phyloP scores from a whole-genome alignment of 139 green algal species.

The Tetradesmus lagerheimii region DNA sequence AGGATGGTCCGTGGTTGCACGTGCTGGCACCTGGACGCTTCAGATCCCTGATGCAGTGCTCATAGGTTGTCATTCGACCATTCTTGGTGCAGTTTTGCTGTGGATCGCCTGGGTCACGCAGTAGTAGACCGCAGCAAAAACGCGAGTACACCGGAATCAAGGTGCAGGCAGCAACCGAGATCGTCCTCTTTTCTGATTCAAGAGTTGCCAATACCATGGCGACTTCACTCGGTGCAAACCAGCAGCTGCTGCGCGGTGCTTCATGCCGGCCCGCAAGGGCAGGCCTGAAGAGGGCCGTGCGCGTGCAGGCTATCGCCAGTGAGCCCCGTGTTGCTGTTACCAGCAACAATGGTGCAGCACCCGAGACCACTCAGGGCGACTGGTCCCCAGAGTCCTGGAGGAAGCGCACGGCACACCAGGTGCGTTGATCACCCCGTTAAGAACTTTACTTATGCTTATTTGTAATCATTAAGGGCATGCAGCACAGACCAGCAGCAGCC shows the following conservation, averaged over 20 bases:
- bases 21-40: neutral
- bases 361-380: neutral
- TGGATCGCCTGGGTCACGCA: neutral
- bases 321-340: slow-evolving; percentile 30
- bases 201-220: neutral
- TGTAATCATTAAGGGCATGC: neutral
- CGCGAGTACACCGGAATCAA: neutral
- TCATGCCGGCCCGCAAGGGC: neutral
- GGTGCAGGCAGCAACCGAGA: neutral
- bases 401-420: slow-evolving; percentile 60
- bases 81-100: neutral
- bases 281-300: neutral
- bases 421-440: neutral
- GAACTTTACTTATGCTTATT: neutral
- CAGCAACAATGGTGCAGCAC: slow-evolving; percentile 23
- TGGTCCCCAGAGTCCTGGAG: slow-evolving; percentile 73
- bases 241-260: neutral
- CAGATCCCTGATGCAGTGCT: neutral
- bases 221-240: neutral
- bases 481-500: neutral
- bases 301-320: slow-evolving; percentile 21
- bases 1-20: neutral
- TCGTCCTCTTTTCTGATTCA: neutral
- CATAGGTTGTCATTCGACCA: neutral
- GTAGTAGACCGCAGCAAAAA: slow-evolving; percentile 7